Evolutionary conservation across 805 yeast genomes (phyloP).

Genomic region (Spathaspora arborariae): DNA sequence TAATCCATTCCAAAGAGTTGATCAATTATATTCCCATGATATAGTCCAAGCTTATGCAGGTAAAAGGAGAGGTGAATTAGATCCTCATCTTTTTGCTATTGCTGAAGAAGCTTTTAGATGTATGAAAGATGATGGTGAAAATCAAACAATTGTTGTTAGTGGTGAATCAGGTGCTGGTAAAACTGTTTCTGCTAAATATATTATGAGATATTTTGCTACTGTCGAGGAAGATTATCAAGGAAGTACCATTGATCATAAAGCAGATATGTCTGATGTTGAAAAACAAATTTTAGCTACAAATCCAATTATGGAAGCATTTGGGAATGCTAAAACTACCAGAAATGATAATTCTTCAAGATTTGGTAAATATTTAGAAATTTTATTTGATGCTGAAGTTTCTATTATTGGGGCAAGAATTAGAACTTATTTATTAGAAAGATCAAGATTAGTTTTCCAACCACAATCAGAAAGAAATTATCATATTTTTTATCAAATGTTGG

Average conservation of each 20-base stretch:
- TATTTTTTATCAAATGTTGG: slow-evolving; percentile 84
- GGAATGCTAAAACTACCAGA: slow-evolving; percentile 96
- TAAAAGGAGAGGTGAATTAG: slow-evolving; percentile 87
- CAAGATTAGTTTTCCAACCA: slow-evolving; percentile 93
- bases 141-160: slow-evolving; percentile 93
- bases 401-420: slow-evolving; percentile 94
- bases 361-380: slow-evolving; percentile 91
- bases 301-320: slow-evolving; percentile 97
- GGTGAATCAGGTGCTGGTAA: slow-evolving; percentile 99
- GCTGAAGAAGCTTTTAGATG: slow-evolving; percentile 97
- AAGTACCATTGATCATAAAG: slow-evolving; percentile 32
- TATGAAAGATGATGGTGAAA: slow-evolving; percentile 79
- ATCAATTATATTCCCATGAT: slow-evolving; percentile 85
- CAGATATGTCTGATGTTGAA: slow-evolving; percentile 86
- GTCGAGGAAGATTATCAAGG: slow-evolving; percentile 57
- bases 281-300: slow-evolving; percentile 93
- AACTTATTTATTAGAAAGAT: slow-evolving; percentile 88
- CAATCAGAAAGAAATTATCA: slow-evolving; percentile 89
- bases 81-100: slow-evolving; percentile 95
- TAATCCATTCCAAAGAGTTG: slow-evolving; percentile 91
- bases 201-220: slow-evolving; percentile 95
- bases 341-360: slow-evolving; percentile 97
- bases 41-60: slow-evolving; percentile 95
- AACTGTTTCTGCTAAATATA: slow-evolving; percentile 94
- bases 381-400: slow-evolving; percentile 68